These are phyloP conservation scores for Salvia sclarea DNA, from an alignment of 305 asterid species.

Conservation along the genomic window DNA sequence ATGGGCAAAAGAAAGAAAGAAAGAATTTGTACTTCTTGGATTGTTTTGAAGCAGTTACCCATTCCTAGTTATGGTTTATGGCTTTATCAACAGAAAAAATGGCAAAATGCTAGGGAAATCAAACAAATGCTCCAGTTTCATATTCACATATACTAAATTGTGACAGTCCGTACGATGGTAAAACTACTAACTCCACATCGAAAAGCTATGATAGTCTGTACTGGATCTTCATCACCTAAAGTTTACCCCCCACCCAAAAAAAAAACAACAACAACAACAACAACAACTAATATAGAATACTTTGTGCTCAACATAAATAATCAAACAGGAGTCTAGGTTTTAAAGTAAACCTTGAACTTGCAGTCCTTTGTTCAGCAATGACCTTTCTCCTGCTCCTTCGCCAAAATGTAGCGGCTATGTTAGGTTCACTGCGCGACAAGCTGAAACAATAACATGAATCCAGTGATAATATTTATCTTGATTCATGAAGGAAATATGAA, in stretches of 20 bases:
- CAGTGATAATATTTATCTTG: constrained; percentile 24
- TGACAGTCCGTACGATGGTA: constrained; percentile 3
- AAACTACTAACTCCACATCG: constrained; percentile 21
- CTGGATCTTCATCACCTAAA: constrained; percentile 16
- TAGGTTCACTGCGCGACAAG: constrained; percentile 86
- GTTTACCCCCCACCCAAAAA: neutral
- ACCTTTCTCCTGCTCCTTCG: constrained; percentile 90
- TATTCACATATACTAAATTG: constrained; percentile 11
- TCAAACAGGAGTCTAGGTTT: constrained; percentile 32
- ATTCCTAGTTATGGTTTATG: constrained; percentile 8
- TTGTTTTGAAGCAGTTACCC: constrained; percentile 9
- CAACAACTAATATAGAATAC: constrained; percentile 16
- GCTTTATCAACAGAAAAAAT: constrained; percentile 8
- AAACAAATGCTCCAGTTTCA: constrained; percentile 19
- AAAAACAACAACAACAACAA: neutral
- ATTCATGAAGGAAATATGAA: constrained; percentile 12
- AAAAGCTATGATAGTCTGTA: constrained; percentile 20
- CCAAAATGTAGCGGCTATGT: constrained; percentile 88
- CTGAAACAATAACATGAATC: constrained; percentile 49
- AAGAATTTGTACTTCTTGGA: constrained; percentile 1
- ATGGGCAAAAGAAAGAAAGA: neutral
- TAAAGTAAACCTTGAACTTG: constrained; percentile 84
- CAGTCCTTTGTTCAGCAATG: constrained; percentile 88
- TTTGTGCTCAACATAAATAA: constrained; percentile 15
- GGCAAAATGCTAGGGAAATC: constrained; percentile 10